These are phyloP conservation scores for Cicer pinnatifidum DNA, from an alignment of 306 rosid species.

Conservation along the genomic window DNA sequence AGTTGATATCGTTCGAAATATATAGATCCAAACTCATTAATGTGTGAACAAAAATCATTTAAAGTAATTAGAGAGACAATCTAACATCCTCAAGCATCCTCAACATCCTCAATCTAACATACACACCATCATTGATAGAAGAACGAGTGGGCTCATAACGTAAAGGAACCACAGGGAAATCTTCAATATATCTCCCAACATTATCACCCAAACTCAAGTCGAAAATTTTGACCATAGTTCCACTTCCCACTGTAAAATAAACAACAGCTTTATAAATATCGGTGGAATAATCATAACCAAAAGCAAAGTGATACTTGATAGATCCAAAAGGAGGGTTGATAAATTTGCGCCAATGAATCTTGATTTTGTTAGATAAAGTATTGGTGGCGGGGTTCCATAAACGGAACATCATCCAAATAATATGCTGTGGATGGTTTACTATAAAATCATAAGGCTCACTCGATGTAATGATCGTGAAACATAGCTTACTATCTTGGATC, in stretches of 20 bases:
- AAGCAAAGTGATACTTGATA: background rate
- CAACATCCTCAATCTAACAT: background rate
- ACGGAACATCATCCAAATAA: background rate
- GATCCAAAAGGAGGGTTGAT: background rate
- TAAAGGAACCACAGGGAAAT: background rate
- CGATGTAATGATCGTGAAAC: no score
- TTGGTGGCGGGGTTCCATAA: background rate
- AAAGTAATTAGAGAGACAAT: constrained; percentile 22
- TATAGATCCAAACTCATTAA: background rate
- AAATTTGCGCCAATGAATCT: no score
- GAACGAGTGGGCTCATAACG: background rate
- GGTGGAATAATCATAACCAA: background rate
- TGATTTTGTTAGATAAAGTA: background rate
- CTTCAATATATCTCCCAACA: background rate
- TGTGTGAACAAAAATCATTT: background rate
- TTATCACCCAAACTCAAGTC: background rate
- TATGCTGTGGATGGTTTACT: no score
- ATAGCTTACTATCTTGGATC: no score
- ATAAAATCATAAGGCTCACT: no score
- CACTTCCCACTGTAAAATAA: background rate
- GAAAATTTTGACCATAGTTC: background rate
- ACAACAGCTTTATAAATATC: background rate
- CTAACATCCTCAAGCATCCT: constrained; percentile 81
- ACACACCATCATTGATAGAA: background rate
- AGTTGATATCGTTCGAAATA: no score